These are phyloP conservation scores for Cladosporium sp. DNA, from an alignment of 2,329 filamentous ascomycete species.

Conservation along the genomic window DNA sequence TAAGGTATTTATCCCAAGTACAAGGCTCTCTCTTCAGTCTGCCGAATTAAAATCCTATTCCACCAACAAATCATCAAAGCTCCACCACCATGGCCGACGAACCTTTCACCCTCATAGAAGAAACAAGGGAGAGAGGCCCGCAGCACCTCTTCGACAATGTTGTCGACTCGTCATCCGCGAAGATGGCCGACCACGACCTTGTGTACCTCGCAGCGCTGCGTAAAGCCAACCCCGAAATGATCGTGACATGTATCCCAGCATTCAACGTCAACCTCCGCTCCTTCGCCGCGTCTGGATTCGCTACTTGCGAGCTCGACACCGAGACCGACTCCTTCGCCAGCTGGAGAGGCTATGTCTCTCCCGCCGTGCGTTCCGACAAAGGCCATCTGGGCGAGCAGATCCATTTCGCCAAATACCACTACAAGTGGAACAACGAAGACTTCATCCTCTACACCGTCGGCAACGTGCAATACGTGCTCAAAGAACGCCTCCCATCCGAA, in stretches of 20 bases:
- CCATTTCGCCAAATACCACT: slow-evolving; percentile 39
- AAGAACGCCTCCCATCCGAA: slow-evolving; percentile 33
- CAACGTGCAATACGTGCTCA: slow-evolving; percentile 39
- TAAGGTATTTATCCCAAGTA: too few relatives aligned
- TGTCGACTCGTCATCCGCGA: slow-evolving; percentile 32
- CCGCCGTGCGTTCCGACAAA: slow-evolving; percentile 26
- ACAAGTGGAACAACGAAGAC: slow-evolving; percentile 35
- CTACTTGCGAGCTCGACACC: slow-evolving; percentile 35
- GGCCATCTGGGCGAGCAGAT: slow-evolving; percentile 35
- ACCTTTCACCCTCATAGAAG: slow-evolving; percentile 32
- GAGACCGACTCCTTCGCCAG: slow-evolving; percentile 35
- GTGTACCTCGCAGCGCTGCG: slow-evolving; percentile 36
- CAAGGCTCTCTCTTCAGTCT: too few relatives aligned
- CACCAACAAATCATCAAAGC: background rate
- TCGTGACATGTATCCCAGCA: slow-evolving; percentile 36
- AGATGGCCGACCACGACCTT: slow-evolving; percentile 36
- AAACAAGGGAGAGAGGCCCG: slow-evolving; percentile 13
- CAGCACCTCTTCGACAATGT: slow-evolving; percentile 35
- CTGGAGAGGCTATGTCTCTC: slow-evolving; percentile 36
- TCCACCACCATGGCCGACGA: slow-evolving; percentile 16
- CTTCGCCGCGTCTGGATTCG: slow-evolving; percentile 41
- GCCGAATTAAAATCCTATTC: too few relatives aligned
- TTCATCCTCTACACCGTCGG: slow-evolving; percentile 38
- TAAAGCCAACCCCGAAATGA: slow-evolving; percentile 33
- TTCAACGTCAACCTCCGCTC: slow-evolving; percentile 36